Percentiles rank a stretch among this genome's conserved stretches.
Conservation (phyloP, 345 rosid species). For the Moricandia moricandioides region DNA sequence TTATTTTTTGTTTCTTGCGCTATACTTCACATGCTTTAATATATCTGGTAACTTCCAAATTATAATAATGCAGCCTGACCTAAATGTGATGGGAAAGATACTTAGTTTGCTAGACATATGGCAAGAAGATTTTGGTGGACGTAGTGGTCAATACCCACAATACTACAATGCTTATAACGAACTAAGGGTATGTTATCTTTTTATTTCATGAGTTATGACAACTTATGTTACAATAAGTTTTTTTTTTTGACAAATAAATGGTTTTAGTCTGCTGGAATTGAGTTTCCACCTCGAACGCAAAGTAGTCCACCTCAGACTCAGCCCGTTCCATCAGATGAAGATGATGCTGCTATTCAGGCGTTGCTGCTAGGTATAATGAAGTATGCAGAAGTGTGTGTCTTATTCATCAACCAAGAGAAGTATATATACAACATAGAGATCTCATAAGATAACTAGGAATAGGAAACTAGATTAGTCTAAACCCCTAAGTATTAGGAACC, state of each 20-base stretch:
- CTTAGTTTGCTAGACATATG: constrained; percentile 49
- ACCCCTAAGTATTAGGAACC: too few relatives aligned
- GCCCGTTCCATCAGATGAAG: constrained; percentile 59
- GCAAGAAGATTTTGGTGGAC: constrained; percentile 77
- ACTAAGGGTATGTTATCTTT: constrained; percentile 53
- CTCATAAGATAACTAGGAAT: too few relatives aligned
- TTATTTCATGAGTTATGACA: not conserved
- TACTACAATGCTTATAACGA: constrained; percentile 78
- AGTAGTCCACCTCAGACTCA: constrained; percentile 79
- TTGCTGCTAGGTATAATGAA: constrained; percentile 40
- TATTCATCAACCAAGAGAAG: too few relatives aligned
- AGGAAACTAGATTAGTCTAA: too few relatives aligned
- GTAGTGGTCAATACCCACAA: constrained; percentile 72
- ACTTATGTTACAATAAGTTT: not conserved
- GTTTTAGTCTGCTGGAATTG: constrained; percentile 70
- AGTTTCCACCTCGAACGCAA: constrained; percentile 86
- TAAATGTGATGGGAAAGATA: constrained; percentile 84
- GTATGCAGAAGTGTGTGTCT: too few relatives aligned
- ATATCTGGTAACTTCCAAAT: not conserved
- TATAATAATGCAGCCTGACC: constrained; percentile 63
- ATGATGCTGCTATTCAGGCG: constrained; percentile 83
- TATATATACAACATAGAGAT: too few relatives aligned
- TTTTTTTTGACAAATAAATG: not conserved
- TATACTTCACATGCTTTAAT: not conserved
- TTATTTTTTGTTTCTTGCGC: not conserved